A percentile compares a stretch with the other conserved stretches of the same genome.
These are phyloP conservation scores for Geosmithia putterillii DNA, from an alignment of 2,329 filamentous ascomycete genomes.

Conservation along the genomic window DNA sequence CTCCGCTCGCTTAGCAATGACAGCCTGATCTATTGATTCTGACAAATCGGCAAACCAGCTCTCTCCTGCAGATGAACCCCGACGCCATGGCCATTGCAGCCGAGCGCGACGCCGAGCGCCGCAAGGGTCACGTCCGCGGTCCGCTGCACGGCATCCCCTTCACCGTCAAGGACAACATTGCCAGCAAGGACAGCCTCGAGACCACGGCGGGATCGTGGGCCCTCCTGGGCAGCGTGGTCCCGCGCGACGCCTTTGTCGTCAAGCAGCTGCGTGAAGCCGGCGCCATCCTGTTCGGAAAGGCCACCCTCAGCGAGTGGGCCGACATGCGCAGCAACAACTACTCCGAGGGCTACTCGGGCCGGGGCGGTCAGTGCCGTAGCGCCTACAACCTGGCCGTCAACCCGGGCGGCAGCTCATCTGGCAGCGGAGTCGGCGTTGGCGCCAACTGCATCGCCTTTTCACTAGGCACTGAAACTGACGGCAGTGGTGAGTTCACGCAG, in stretches of 20 bases:
- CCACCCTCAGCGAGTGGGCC: conserved; percentile 62
- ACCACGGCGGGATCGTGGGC: conserved; percentile 62
- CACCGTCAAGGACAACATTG: conserved; percentile 38
- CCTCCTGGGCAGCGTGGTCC: conserved; percentile 29
- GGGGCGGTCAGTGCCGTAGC: conserved; percentile 51
- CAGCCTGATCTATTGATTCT: background rate
- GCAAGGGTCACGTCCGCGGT: conserved; percentile 6
- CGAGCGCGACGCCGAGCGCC: conserved; percentile 9
- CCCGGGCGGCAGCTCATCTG: conserved; percentile 58
- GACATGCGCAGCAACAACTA: conserved; percentile 57
- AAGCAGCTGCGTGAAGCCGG: conserved; percentile 31
- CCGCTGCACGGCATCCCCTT: conserved; percentile 11
- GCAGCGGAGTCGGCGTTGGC: conserved; percentile 51
- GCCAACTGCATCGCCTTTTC: conserved; percentile 52
- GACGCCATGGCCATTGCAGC: conserved; percentile 5
- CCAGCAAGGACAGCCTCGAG: conserved; percentile 55
- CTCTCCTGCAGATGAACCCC: conserved; percentile 1
- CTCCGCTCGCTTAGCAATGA: background rate
- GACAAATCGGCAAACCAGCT: background rate
- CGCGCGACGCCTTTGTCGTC: background rate
- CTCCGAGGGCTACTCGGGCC: conserved; percentile 53
- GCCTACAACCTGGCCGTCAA: conserved; percentile 58
- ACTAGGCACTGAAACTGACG: conserved; percentile 58
- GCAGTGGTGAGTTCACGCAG: conserved; percentile 8
- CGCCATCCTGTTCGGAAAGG: conserved; percentile 59